A percentile compares a stretch with the other conserved stretches of the same genome.
Conservation (phyloP, 768 basidiomycete genomes). For the Lactarius quietus region DNA sequence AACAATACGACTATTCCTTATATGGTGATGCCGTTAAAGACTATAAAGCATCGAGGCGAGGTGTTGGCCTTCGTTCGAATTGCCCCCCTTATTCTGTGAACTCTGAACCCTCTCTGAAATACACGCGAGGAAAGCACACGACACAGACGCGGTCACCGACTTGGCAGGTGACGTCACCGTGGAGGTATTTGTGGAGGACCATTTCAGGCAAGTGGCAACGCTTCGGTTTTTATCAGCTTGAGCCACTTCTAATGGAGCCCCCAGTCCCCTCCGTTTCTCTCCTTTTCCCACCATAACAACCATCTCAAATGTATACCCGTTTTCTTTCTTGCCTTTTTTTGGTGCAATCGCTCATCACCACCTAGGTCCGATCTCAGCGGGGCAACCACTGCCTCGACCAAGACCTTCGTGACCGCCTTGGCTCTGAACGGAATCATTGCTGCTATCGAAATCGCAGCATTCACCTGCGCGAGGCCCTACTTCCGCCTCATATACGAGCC, state of each 20-base stretch:
- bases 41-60: not conserved
- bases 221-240: not conserved
- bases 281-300: not conserved
- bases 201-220: not conserved
- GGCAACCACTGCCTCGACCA: conserved; percentile 61
- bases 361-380: conserved; percentile 40
- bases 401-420: conserved; percentile 81
- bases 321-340: not conserved
- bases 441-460: conserved; percentile 63
- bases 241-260: not conserved
- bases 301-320: conserved; percentile 11
- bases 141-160: not conserved
- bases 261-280: not conserved
- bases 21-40: not conserved
- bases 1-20: not conserved
- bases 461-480: conserved; percentile 78
- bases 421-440: conserved; percentile 78
- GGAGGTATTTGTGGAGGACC: not conserved
- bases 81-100: not conserved
- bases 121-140: not conserved
- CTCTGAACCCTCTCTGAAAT: not conserved
- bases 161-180: not conserved
- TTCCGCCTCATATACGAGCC: conserved; percentile 92
- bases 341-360: not conserved
- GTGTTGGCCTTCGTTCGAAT: not conserved